These are phyloP conservation scores for Linnemannia exigua DNA, from an alignment of 192 early-diverging fungal species.

Conservation along the genomic window DNA sequence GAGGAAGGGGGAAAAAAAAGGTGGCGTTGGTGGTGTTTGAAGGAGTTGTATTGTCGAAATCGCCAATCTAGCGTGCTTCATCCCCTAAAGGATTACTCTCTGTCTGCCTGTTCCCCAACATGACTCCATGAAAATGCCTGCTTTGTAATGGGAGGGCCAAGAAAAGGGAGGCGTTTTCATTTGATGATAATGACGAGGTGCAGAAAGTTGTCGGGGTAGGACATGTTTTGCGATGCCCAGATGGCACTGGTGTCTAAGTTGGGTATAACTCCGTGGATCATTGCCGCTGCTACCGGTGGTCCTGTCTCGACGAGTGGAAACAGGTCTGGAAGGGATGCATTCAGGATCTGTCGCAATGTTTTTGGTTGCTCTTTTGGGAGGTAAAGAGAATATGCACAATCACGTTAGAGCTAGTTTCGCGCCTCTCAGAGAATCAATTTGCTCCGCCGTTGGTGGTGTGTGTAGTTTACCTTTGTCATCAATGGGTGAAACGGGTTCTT, in stretches of 20 bases:
- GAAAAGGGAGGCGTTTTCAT: neutral
- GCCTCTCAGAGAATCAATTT: conserved; percentile 2
- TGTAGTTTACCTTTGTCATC: conserved; percentile 60
- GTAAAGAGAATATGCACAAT: neutral
- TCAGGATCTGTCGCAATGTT: conserved; percentile 63
- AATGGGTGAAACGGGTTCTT: conserved; percentile 68
- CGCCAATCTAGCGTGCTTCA: too few species aligned
- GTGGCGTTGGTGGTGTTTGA: too few species aligned
- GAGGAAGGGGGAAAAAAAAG: too few species aligned
- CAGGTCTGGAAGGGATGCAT: conserved; percentile 62
- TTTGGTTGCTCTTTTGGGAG: conserved; percentile 41
- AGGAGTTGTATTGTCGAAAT: too few species aligned
- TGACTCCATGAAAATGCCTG: too few species aligned
- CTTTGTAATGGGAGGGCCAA: neutral
- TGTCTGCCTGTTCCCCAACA: too few species aligned
- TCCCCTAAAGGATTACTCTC: too few species aligned
- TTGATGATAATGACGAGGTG: conserved; percentile 74
- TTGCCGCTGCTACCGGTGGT: conserved; percentile 58
- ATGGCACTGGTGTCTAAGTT: conserved; percentile 79
- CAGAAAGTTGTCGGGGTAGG: conserved; percentile 87
- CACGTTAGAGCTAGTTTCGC: neutral
- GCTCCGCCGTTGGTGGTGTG: neutral
- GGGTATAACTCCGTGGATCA: conserved; percentile 79
- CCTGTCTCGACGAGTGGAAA: conserved; percentile 57
- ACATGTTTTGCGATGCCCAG: conserved; percentile 83